Evolutionary conservation across 257 asterid species (phyloP).

Genomic region (Ehretia macrophylla): DNA sequence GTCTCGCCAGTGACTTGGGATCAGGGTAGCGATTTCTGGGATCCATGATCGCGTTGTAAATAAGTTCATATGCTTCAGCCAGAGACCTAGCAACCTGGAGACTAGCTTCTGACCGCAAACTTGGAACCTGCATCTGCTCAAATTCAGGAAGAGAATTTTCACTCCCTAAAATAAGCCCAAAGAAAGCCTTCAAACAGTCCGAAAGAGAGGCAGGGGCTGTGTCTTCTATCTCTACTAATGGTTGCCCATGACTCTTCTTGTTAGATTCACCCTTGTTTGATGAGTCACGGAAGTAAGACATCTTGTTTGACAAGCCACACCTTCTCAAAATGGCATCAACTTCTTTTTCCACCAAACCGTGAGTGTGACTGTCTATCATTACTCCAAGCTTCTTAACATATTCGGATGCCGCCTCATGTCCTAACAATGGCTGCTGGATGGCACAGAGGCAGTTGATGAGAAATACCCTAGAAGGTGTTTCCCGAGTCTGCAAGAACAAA

Average conservation of each 20-base stretch:
- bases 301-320: conserved; percentile 77
- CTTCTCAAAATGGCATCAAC: conserved; percentile 59
- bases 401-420: conserved; percentile 71
- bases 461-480: conserved; percentile 84
- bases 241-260: conserved; percentile 26
- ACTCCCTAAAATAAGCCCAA: conserved; percentile 83
- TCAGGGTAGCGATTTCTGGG: conserved; percentile 67
- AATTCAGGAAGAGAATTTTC: conserved; percentile 82
- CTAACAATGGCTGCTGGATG: conserved; percentile 75
- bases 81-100: conserved; percentile 56
- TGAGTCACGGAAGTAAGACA: conserved; percentile 53
- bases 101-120: conserved; percentile 75
- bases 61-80: conserved; percentile 73
- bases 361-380: conserved; percentile 71
- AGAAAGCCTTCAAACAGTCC: conserved; percentile 78
- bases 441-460: conserved; percentile 90
- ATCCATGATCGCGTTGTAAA: conserved; percentile 73
- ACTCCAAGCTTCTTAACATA: conserved; percentile 67
- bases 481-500: conserved; percentile 56
- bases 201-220: conserved; percentile 66
- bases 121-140: conserved; percentile 86
- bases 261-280: conserved; percentile 19
- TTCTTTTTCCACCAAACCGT: conserved; percentile 74
- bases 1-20: conserved; percentile 87
- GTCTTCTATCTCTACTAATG: conserved; percentile 69